Conservation (phyloP, 192 early-diverging fungal species). For the Helicostylum pulchrum region DNA sequence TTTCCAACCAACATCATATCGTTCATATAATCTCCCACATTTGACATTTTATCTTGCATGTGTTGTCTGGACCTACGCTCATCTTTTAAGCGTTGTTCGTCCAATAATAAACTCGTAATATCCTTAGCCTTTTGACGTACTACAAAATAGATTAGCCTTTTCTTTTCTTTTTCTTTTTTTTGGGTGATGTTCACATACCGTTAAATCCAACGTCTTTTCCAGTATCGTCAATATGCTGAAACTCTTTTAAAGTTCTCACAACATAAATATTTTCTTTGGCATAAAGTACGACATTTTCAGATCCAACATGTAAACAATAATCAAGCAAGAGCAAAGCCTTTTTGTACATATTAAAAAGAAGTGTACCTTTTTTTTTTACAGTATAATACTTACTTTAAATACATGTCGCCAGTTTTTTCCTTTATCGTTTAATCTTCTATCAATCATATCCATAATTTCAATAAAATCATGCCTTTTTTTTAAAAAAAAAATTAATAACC, state of each 20-base stretch:
- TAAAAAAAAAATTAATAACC: conserved; percentile 6
- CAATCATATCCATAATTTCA: conserved; percentile 97
- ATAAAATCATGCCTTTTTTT: conserved; percentile 76
- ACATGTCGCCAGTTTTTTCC: conserved; percentile 99
- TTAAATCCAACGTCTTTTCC: conserved; percentile 90
- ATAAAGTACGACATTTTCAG: conserved; percentile 84
- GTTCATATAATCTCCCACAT: conserved; percentile 37
- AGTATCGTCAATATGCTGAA: conserved; percentile 91
- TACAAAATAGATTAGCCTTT: conserved; percentile 25
- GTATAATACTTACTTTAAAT: conserved; percentile 70
- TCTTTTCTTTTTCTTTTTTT: background rate
- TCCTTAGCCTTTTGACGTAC: conserved; percentile 94
- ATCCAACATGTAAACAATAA: conserved; percentile 81
- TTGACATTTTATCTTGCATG: conserved; percentile 61
- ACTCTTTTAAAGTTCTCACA: conserved; percentile 96
- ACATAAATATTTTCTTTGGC: conserved; percentile 86
- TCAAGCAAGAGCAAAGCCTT: conserved; percentile 84
- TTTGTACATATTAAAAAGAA: background rate
- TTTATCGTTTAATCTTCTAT: conserved; percentile 95
- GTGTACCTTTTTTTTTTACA: background rate
- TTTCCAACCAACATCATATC: conserved; percentile 15
- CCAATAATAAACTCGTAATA: conserved; percentile 74
- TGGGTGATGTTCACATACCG: conserved; percentile 51
- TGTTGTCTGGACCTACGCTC: conserved; percentile 66
- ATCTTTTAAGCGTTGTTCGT: conserved; percentile 74